phyloP scores from a whole-genome alignment of 2,329 filamentous ascomycete genomes.

The Penicillium sp. region DNA sequence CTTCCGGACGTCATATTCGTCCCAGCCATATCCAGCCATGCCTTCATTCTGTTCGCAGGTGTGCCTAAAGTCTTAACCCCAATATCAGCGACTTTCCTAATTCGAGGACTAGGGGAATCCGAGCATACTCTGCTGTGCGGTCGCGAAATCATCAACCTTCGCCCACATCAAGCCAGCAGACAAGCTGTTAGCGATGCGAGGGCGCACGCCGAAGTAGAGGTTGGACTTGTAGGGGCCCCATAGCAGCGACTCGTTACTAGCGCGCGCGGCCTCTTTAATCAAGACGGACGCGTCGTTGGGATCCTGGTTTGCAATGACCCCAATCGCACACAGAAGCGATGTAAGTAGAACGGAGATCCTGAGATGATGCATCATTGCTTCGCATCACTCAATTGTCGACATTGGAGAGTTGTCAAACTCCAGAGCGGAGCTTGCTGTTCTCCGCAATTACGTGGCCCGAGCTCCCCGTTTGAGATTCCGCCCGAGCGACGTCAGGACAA shows the following conservation, averaged over 20 bases:
- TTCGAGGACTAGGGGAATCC: background rate
- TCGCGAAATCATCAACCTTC: constrained; percentile 73
- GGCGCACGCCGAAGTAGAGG: constrained; percentile 86
- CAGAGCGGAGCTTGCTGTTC: constrained; percentile 20
- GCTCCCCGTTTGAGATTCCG: constrained; percentile 17
- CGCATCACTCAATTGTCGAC: constrained; percentile 19
- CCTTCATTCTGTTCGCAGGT: constrained; percentile 95
- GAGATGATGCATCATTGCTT: constrained; percentile 33
- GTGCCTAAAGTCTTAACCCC: constrained; percentile 70
- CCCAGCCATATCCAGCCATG: constrained; percentile 96
- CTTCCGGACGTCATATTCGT: constrained; percentile 86
- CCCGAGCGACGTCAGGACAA: background rate
- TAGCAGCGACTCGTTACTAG: constrained; percentile 77
- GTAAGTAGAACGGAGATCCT: constrained; percentile 27
- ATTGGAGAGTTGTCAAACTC: constrained; percentile 24
- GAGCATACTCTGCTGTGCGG: constrained; percentile 70
- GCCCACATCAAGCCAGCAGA: constrained; percentile 86
- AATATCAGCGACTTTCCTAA: constrained; percentile 19
- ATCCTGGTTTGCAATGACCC: constrained; percentile 27
- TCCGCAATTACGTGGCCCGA: constrained; percentile 37
- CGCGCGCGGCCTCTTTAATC: constrained; percentile 43
- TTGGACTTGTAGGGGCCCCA: constrained; percentile 97
- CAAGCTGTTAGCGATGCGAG: constrained; percentile 76
- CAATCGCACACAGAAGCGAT: constrained; percentile 29
- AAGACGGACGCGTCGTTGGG: constrained; percentile 35